Percentiles rank a stretch among this genome's conserved stretches.
phyloP scores from a whole-genome alignment of 177 flowering plant species.

The Telopea speciosissima region DNA sequence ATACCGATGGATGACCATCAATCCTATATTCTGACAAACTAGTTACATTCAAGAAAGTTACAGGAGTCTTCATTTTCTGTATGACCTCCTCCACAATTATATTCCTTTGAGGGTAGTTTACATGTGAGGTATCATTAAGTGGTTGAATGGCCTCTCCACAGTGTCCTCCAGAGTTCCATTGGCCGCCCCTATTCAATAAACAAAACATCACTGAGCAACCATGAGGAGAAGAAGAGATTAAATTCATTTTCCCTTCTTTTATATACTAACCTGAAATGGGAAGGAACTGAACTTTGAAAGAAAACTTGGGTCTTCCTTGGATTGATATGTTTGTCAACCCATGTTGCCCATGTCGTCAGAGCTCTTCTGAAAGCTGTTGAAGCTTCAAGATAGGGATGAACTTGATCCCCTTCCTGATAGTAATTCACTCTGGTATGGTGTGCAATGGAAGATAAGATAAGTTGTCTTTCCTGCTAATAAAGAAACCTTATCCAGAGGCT shows the following conservation, averaged over 20 bases:
- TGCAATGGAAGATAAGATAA: background rate
- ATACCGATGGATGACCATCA: slow-evolving; percentile 90
- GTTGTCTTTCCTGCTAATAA: background rate
- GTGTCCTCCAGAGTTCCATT: slow-evolving; percentile 90
- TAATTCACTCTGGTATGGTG: slow-evolving; percentile 58
- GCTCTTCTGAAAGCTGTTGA: slow-evolving; percentile 65
- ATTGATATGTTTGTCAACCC: slow-evolving; percentile 18
- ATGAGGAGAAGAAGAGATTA: background rate
- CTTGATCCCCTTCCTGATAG: slow-evolving; percentile 70
- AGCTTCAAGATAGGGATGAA: slow-evolving; percentile 76
- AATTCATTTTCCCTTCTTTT: no score
- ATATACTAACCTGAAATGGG: slow-evolving; percentile 13
- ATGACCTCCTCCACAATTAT: slow-evolving; percentile 54
- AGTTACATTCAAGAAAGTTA: slow-evolving; percentile 67
- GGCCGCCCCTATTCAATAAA: slow-evolving; percentile 55
- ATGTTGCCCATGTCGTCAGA: slow-evolving; percentile 4
- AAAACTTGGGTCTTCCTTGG: slow-evolving; percentile 70
- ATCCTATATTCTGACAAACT: slow-evolving; percentile 61
- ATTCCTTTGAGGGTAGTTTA: slow-evolving; percentile 44
- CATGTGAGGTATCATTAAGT: slow-evolving; percentile 30
- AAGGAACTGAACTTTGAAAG: slow-evolving; percentile 84
- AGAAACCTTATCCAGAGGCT: background rate
- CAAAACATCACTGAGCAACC: background rate
- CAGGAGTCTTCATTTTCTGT: slow-evolving; percentile 68
- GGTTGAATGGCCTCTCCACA: slow-evolving; percentile 69